Evolutionary conservation across 1,284 basidiomycete genomes (phyloP), one percentile per base, ranked within the genome.

Genomic region (Pseudozyma tsukubaensis): DNA sequence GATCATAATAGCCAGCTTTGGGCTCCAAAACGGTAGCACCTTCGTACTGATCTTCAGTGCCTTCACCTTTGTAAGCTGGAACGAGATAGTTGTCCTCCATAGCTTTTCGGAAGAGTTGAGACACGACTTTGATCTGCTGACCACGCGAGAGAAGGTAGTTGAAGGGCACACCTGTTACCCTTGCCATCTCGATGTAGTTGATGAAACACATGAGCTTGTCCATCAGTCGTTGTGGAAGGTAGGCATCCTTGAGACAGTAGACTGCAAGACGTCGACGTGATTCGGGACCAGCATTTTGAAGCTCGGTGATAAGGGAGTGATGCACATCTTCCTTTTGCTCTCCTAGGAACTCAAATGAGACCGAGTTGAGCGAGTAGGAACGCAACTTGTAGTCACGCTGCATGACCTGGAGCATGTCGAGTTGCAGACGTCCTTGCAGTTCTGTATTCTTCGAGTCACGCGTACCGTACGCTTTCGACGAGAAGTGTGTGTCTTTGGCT

Each of bases 161-260:
- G 77, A 84, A 84, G n/a, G 83, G 83, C 5, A 84, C 83, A 32
- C 83, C 83, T 9, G 83, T 84, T 14, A 84, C 83, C 52, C 83
- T 72, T 24, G 83, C 79, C 83, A 84, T 84, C 65, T 84, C 83
- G 34, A 80, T 80, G 56, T 84, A 84, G 64, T 84, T 84, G 77
- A 84, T 83, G 68, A 84, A 80, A 53, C 82, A 84, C 83, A 84
- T 84, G 47, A 84, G 77, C 72, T 83, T 82, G 73, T 84, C 83
- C 79, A 84, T 79, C 39, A 84, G 68, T 13, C 83, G 70, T 61
- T 84, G 83, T 10, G 83, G 83, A 12, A 84, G 75, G 50, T 84
- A 84, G n/a, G 83, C 83, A 54, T 84, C 83, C 60, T 84, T 84
- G 47, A 84, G 65, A 66, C 83, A 84, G 71, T 84, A 84, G 21